phyloP scores from a whole-genome alignment of 257 asterid genomes.

The Nicotiana otophora region DNA sequence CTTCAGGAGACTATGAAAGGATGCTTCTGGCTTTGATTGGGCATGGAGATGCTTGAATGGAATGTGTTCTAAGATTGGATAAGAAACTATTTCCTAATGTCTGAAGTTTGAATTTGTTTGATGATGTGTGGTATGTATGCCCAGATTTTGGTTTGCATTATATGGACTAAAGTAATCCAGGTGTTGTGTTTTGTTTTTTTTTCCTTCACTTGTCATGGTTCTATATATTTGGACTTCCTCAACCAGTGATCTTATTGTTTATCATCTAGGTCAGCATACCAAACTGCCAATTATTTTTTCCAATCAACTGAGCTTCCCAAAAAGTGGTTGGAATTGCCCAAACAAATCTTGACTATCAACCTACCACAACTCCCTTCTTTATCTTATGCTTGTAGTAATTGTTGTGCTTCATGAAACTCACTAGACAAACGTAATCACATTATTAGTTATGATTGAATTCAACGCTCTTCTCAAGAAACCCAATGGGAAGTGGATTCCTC shows the following conservation, averaged over 20 bases:
- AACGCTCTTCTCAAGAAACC: not conserved
- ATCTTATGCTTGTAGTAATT: no score
- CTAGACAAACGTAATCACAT: not conserved
- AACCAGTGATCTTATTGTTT: not conserved
- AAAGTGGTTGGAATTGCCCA: no score
- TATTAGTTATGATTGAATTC: no score
- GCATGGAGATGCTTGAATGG: constrained; percentile 33
- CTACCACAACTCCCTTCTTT: not conserved
- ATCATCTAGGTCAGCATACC: not conserved
- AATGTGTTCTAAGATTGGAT: not conserved
- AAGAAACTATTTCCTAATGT: not conserved
- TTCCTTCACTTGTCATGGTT: not conserved
- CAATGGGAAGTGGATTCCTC: no score
- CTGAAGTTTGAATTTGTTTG: not conserved
- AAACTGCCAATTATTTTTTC: not conserved
- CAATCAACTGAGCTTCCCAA: not conserved
- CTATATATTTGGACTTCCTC: not conserved
- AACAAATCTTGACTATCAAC: no score
- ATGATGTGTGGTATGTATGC: not conserved
- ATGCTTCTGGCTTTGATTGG: constrained; percentile 66
- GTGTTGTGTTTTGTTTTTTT: not conserved
- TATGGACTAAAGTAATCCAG: not conserved
- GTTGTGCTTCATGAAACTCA: not conserved
- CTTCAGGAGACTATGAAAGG: constrained; percentile 71
- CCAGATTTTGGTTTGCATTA: not conserved